Evolutionary conservation across 2,329 filamentous ascomycete genomes (phyloP), one percentile per base, ranked within the genome.

Genomic region (Diplodia sapinea): DNA sequence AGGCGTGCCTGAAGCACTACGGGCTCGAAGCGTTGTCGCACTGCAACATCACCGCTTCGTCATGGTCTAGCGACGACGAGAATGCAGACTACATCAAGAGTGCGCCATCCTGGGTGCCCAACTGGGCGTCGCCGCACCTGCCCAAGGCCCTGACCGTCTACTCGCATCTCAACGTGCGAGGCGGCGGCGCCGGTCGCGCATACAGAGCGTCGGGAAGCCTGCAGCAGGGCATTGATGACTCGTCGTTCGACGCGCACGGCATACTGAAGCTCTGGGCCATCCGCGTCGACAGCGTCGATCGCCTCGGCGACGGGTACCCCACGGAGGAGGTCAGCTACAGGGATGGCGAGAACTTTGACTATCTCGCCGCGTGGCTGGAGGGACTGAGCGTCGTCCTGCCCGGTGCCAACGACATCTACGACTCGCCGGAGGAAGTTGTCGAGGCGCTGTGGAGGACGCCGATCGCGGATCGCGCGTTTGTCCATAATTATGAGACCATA

Each of bases 41-140:
- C n/a, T 55, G 56, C 49, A 62, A 62, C 11, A 26, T 43, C 36
- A 54, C 56, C 13, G 23, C 47, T 17, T 57, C 43, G 13, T 12
- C 26, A 7, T 3, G 7, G 15, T 15, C 17, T 23, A n/a, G 38
- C n/a, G 11, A 9, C 2, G 31, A 31, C 8, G 59, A 51, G 3
- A 7, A 2, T 0, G 36, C 55, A 26, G n/a, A 49, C 3, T 7
- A 13, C 13, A 26, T 26, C 26, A 31, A 26, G 3, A 12, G 7
- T 4, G 36, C 55, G n/a, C 65, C 65, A 6, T 61, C 65, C 2
- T 67, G 65, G 65, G 65, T 55, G 11, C 54, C 56, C 12, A 17
- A 67, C 47, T 67, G 56, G 65, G 57, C 55, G 8, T 57, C 64
- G 11, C 17, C 26, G 38, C 43, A 54, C n/a, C 36, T 61, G 3